phyloP scores from a whole-genome alignment of 2,329 filamentous ascomycete genomes.

The Gnomoniopsis smithogilvyi region DNA sequence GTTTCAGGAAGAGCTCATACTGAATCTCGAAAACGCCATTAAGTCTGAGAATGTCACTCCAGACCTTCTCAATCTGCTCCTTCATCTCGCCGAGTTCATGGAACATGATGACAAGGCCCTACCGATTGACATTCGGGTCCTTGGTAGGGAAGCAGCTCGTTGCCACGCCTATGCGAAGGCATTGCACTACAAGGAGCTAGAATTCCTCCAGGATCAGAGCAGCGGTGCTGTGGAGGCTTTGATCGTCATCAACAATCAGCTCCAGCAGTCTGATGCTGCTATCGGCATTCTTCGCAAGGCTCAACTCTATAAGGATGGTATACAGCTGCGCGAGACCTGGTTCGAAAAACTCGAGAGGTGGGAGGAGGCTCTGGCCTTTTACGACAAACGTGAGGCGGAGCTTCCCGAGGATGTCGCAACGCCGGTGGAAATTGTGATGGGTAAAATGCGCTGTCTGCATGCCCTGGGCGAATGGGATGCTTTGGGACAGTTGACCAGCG shows the following conservation, averaged over 20 bases:
- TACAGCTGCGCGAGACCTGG: conserved; percentile 96
- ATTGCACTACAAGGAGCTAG: conserved; percentile 96
- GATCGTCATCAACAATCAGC: conserved; percentile 98
- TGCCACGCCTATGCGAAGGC: conserved; percentile 99
- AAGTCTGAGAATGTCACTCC: conserved; percentile 94
- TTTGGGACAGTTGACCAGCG: conserved; percentile 81
- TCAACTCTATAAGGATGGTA: conserved; percentile 87
- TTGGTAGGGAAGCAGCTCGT: conserved; percentile 91
- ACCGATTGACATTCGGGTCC: conserved; percentile 91
- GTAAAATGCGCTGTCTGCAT: conserved; percentile 98
- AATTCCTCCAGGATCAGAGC: conserved; percentile 97
- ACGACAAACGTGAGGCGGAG: conserved; percentile 79
- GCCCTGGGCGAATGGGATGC: conserved; percentile 97
- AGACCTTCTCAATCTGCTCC: conserved; percentile 86
- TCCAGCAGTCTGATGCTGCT: conserved; percentile 96
- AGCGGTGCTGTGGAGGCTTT: conserved; percentile 92
- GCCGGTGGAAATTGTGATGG: conserved; percentile 95
- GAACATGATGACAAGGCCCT: conserved; percentile 98
- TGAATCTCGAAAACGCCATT: conserved; percentile 92
- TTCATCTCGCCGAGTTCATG: conserved; percentile 99
- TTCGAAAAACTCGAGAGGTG: conserved; percentile 97
- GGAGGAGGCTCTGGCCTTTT: conserved; percentile 93
- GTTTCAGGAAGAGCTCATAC: conserved; percentile 94
- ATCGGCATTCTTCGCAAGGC: conserved; percentile 97
- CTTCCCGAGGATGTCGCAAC: conserved; percentile 52